Percentiles rank a stretch among this genome's conserved stretches.
These are phyloP conservation scores for Kwoniella sp. DNA, from an alignment of 768 basidiomycete species.

Conservation along the genomic window DNA sequence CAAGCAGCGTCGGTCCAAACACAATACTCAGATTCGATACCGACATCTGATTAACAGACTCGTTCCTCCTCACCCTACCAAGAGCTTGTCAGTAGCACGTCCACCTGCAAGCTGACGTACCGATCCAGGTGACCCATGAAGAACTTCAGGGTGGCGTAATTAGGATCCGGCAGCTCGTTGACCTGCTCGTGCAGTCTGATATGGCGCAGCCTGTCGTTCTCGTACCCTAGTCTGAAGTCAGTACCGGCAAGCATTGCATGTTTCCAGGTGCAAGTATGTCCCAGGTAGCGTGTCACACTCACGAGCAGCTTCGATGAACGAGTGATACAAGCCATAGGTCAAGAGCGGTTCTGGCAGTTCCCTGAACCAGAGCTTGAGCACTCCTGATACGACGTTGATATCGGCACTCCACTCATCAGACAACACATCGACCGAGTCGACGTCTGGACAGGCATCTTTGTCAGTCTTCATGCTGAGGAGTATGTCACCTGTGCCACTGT, in stretches of 20 bases:
- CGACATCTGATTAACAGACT: conserved; percentile 82
- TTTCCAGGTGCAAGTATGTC: neutral
- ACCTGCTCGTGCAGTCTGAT: conserved; percentile 95
- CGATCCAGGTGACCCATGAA: conserved; percentile 89
- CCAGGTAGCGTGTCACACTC: conserved; percentile 52
- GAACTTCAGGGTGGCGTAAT: conserved; percentile 93
- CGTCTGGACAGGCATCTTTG: conserved; percentile 59
- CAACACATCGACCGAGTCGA: conserved; percentile 81
- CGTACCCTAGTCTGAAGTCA: conserved; percentile 56
- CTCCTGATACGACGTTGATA: conserved; percentile 93
- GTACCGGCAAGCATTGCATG: neutral
- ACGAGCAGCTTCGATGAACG: conserved; percentile 95
- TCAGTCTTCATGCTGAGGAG: neutral
- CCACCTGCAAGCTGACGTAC: conserved; percentile 53
- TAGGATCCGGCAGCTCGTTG: conserved; percentile 96
- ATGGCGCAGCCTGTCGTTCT: conserved; percentile 90
- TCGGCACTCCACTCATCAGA: conserved; percentile 86
- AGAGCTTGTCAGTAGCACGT: neutral
- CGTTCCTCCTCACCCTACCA: conserved; percentile 66
- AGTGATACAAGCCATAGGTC: conserved; percentile 75
- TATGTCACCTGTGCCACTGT: conserved; percentile 26
- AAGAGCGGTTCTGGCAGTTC: conserved; percentile 92
- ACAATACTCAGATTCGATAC: conserved; percentile 91
- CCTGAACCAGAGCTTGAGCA: conserved; percentile 90
- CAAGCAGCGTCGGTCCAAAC: conserved; percentile 94